Conservation (phyloP, 495 filamentous ascomycete species). For the Podospora pseudocomata region DNA sequence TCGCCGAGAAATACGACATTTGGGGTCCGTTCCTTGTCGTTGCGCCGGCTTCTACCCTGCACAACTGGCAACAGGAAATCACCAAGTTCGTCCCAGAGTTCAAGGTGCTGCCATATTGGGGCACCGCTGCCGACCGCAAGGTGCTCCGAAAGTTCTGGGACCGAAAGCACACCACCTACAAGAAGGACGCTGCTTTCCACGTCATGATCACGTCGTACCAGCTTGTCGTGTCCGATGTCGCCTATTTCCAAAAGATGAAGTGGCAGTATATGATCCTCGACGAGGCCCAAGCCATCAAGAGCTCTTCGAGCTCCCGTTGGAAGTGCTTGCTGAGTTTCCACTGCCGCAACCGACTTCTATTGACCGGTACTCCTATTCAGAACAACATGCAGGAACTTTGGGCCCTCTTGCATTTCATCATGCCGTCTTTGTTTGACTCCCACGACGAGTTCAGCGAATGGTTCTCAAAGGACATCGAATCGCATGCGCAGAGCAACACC, state of each 20-base stretch:
- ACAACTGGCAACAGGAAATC: slow-evolving; percentile 99
- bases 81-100: slow-evolving; percentile 86
- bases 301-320: slow-evolving; percentile 92
- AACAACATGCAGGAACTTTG: slow-evolving; percentile 99
- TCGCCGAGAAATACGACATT: slow-evolving; percentile 94
- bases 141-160: slow-evolving; percentile 99
- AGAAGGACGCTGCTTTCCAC: slow-evolving; percentile 87
- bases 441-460: slow-evolving; percentile 99
- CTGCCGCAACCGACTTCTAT: slow-evolving; percentile 88
- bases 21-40: slow-evolving; percentile 99
- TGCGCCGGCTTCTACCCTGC: slow-evolving; percentile 89
- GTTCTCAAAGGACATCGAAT: slow-evolving; percentile 99
- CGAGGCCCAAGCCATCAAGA: slow-evolving; percentile 98
- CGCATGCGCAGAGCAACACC: slow-evolving; percentile 95
- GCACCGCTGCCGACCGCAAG: slow-evolving; percentile 89
- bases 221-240: slow-evolving; percentile 88
- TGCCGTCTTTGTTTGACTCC: slow-evolving; percentile 96
- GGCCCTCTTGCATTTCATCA: slow-evolving; percentile 98
- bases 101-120: slow-evolving; percentile 97
- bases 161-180: slow-evolving; percentile 93
- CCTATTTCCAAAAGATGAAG: slow-evolving; percentile 96
- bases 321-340: slow-evolving; percentile 91
- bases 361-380: slow-evolving; percentile 97
- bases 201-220: slow-evolving; percentile 97
- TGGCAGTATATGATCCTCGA: slow-evolving; percentile 99